These are phyloP conservation scores for Zygoascus hellenicus DNA, from an alignment of 1,139 yeast species.

Conservation along the genomic window DNA sequence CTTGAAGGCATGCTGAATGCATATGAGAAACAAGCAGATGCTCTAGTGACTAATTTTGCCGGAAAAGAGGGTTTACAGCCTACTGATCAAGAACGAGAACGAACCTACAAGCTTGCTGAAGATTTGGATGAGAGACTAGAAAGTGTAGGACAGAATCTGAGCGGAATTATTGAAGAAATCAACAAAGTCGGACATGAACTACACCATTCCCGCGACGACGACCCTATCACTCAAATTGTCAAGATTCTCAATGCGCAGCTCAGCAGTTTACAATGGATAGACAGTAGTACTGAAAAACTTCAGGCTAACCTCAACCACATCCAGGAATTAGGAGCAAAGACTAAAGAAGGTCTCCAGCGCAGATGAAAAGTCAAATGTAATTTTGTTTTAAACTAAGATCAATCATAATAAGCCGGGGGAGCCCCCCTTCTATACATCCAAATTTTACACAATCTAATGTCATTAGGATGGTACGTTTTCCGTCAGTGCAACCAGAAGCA, in stretches of 20 bases:
- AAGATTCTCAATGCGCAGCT: slow-evolving; percentile 81
- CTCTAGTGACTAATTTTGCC: slow-evolving; percentile 29
- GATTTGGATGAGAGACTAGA: slow-evolving; percentile 77
- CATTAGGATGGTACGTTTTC: slow-evolving; percentile 13
- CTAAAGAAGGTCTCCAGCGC: slow-evolving; percentile 11
- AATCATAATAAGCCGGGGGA: neutral
- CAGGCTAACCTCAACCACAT: slow-evolving; percentile 55
- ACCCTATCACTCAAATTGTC: slow-evolving; percentile 56
- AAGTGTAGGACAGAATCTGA: slow-evolving; percentile 64
- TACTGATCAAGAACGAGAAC: slow-evolving; percentile 79
- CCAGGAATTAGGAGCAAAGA: slow-evolving; percentile 25
- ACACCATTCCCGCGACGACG: slow-evolving; percentile 51
- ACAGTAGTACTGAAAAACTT: slow-evolving; percentile 60
- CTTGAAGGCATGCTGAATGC: slow-evolving; percentile 74
- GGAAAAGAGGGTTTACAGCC: slow-evolving; percentile 39
- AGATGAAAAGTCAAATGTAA: neutral
- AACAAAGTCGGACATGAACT: slow-evolving; percentile 81
- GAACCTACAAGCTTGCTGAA: slow-evolving; percentile 86
- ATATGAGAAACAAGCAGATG: slow-evolving; percentile 81
- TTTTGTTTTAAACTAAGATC: neutral
- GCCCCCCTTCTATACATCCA: neutral
- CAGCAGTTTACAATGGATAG: slow-evolving; percentile 85
- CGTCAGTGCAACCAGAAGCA: slow-evolving; percentile 53
- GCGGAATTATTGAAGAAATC: slow-evolving; percentile 75
- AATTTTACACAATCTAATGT: neutral